Evolutionary conservation across 2,329 filamentous ascomycete species (phyloP).

Genomic region (Alternaria sp.): DNA sequence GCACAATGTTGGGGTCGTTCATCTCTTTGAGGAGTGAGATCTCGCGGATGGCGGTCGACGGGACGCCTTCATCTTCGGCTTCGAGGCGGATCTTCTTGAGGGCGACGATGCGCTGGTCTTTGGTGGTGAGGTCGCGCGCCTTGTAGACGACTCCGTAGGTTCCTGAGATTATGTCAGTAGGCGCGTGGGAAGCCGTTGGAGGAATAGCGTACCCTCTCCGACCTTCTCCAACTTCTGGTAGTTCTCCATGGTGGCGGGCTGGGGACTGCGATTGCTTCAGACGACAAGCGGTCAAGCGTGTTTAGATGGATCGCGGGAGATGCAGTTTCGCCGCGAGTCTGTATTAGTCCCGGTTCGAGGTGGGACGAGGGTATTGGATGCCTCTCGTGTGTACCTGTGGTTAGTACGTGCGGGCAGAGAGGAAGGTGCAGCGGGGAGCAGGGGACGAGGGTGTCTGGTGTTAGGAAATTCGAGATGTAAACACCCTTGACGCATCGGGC

Average conservation of each 20-base stretch:
- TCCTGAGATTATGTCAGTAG: constrained; percentile 60
- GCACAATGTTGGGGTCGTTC: constrained; percentile 89
- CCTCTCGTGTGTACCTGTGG: constrained; percentile 24
- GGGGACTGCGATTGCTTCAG: constrained; percentile 20
- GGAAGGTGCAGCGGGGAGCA: constrained; percentile 15
- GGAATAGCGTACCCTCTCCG: constrained; percentile 74
- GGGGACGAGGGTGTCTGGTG: constrained; percentile 17
- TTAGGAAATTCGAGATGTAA: constrained; percentile 33
- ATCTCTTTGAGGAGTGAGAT: constrained; percentile 95
- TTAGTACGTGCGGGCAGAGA: constrained; percentile 31
- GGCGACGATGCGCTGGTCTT: constrained; percentile 81
- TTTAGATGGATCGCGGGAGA: background rate
- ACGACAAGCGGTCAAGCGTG: constrained; percentile 30
- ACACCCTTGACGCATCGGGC: constrained; percentile 27
- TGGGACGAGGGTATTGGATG: background rate
- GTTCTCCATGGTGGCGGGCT: constrained; percentile 74
- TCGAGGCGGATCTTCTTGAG: constrained; percentile 96
- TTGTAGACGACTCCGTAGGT: constrained; percentile 97
- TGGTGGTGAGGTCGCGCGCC: constrained; percentile 81
- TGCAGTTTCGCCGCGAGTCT: constrained; percentile 3
- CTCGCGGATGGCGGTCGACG: constrained; percentile 90
- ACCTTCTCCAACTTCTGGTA: constrained; percentile 98
- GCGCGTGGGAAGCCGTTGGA: background rate
- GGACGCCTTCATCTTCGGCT: constrained; percentile 92
- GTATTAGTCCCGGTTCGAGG: background rate